A percentile compares a stretch with the other conserved stretches of the same genome.
Conservation (phyloP, 2,329 filamentous ascomycete genomes). For the Graphium sp. region DNA sequence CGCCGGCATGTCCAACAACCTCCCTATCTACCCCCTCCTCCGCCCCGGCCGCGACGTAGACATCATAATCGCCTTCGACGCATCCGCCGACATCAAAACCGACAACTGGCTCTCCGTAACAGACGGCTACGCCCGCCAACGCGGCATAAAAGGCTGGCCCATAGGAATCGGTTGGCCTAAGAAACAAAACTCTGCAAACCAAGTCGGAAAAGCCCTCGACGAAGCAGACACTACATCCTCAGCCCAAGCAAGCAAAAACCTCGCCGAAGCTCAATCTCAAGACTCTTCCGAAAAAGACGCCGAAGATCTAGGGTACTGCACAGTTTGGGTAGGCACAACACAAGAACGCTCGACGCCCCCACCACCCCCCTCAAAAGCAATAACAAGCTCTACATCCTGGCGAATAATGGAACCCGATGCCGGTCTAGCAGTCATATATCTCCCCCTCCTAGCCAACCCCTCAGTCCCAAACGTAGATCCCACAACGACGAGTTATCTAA, state of each 20-base stretch:
- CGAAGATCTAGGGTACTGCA: constrained; percentile 74
- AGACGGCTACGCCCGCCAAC: constrained; percentile 81
- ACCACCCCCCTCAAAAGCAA: constrained; percentile 29
- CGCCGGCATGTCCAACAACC: constrained; percentile 95
- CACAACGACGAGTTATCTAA: constrained; percentile 67
- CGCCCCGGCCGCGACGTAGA: constrained; percentile 80
- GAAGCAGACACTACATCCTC: constrained; percentile 40
- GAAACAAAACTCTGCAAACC: constrained; percentile 33
- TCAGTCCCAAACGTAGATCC: constrained; percentile 73
- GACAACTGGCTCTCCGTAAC: constrained; percentile 95
- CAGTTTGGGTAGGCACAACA: constrained; percentile 81
- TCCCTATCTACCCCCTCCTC: constrained; percentile 88
- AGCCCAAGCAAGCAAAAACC: constrained; percentile 38
- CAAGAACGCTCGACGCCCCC: constrained; percentile 49
- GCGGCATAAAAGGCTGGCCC: constrained; percentile 88
- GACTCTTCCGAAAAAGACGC: constrained; percentile 21
- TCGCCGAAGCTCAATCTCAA: constrained; percentile 32
- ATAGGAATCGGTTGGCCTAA: constrained; percentile 88
- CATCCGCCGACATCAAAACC: constrained; percentile 78
- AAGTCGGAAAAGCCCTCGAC: constrained; percentile 48
- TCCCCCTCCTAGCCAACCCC: constrained; percentile 73
- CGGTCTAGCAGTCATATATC: constrained; percentile 78
- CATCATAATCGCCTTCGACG: constrained; percentile 83
- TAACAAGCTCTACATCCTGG: constrained; percentile 50
- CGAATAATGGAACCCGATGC: constrained; percentile 49